phyloP scores from a whole-genome alignment of 2,329 filamentous ascomycete genomes.

The Phaeosphaeria sp. region DNA sequence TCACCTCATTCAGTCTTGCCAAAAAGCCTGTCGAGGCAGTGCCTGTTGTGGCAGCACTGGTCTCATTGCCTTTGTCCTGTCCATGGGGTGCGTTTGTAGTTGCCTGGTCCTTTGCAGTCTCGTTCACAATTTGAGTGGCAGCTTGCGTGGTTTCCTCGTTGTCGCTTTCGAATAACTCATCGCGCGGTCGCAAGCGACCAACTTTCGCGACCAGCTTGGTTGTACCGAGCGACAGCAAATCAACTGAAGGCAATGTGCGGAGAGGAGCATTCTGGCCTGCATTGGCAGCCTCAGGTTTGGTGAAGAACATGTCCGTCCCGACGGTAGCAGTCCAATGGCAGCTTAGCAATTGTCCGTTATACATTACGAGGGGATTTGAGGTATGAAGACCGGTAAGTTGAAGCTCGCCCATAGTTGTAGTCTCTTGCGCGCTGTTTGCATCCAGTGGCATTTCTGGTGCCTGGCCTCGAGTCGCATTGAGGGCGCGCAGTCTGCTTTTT shows the following conservation, averaged over 20 bases:
- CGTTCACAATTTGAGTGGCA: not conserved
- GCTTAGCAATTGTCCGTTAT: constrained; percentile 78
- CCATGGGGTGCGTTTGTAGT: not conserved
- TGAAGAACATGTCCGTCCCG: constrained; percentile 83
- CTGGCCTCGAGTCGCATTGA: constrained; percentile 32
- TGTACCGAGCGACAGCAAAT: constrained; percentile 74
- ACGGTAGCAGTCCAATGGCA: constrained; percentile 84
- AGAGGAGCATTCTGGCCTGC: constrained; percentile 47
- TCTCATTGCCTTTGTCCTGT: not conserved
- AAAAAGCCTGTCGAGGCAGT: constrained; percentile 45
- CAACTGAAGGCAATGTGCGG: constrained; percentile 64
- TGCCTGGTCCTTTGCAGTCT: not conserved
- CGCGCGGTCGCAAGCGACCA: constrained; percentile 59
- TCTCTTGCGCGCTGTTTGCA: constrained; percentile 14
- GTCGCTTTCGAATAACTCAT: constrained; percentile 28
- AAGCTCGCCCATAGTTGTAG: constrained; percentile 54
- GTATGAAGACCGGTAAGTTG: constrained; percentile 87
- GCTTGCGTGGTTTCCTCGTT: constrained; percentile 2
- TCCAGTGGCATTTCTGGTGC: constrained; percentile 12
- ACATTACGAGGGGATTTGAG: constrained; percentile 77
- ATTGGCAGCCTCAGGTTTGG: constrained; percentile 30
- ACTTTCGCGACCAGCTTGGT: constrained; percentile 74
- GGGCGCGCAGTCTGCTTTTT: constrained; percentile 38
- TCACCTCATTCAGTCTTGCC: constrained; percentile 49
- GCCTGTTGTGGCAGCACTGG: constrained; percentile 5